Evolutionary conservation across 371 early-diverging fungal genomes (phyloP), one percentile per base, ranked within the genome.

Genomic region (Mortierella sp.): DNA sequence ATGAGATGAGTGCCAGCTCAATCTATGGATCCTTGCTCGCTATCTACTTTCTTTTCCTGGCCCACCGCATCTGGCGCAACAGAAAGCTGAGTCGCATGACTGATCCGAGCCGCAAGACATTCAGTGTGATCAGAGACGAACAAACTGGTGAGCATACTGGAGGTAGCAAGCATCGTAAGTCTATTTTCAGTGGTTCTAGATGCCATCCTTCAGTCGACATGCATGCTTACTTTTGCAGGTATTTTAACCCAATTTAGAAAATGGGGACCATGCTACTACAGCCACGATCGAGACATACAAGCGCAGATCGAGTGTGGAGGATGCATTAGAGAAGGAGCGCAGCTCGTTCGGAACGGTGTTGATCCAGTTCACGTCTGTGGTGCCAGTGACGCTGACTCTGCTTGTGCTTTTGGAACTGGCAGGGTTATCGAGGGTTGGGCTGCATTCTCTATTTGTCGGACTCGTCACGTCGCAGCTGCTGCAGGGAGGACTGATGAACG

Each of bases 401-500:
- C 31, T 69, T 1, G 46, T 69, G 14, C 53, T 69, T 30, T 49
- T 76, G 43, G 76, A 76, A 9, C 62, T 76, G 5, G 50, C 51
- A 1, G 76, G 76, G 17, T 69, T 76, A 41, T 61, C 70, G 17
- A 69, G 70, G 2, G 62, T 61, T 0, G 76, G 56, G 1, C 51
- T 76, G 24, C 76, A 76, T 28, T 17, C 65, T 3, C 61, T 76
- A 28, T 76, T 76, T 56, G 24, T 52, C 12, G 70, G 76, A 3
- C 46, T 76, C 17, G 41, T 76, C 3, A 50, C 57, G 6, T 60
- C 70, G n/a, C 76, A 76, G 41, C 19, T 65, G 43, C 48, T 75
- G 28, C 64, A 64, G 21, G 54, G 61, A 17, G 76, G 76, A 0
- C 7, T 56, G 23, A 49, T 75, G 31, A 55, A 64, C 50, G 51